These are phyloP conservation scores for Russula virescens DNA, from an alignment of 768 basidiomycete species.

Conservation along the genomic window DNA sequence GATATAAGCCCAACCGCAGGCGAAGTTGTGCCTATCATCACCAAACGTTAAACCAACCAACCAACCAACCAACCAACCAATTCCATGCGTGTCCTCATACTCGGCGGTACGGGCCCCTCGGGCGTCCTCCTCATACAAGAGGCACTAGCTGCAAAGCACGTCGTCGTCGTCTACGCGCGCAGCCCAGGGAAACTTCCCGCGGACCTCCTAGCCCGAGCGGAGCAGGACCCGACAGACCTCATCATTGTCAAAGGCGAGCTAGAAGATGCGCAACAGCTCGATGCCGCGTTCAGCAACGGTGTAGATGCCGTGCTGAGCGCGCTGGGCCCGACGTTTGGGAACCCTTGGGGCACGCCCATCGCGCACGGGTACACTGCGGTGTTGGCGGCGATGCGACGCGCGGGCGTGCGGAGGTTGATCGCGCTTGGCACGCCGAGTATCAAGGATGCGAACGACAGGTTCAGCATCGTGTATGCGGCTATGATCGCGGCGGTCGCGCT, in stretches of 20 bases:
- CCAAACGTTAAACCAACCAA: too few species aligned
- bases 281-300: conserved; percentile 45
- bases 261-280: conserved; percentile 44
- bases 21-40: too few species aligned
- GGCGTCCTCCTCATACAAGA: conserved; percentile 56
- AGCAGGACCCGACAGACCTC: conserved; percentile 36
- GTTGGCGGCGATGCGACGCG: conserved; percentile 50
- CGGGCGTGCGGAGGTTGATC: conserved; percentile 52
- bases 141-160: conserved; percentile 40
- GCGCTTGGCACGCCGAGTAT: conserved; percentile 64
- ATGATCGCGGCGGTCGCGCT: conserved; percentile 37
- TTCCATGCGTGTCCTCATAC: conserved; percentile 50
- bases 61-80: too few species aligned
- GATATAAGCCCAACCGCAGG: too few species aligned
- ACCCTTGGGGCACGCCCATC: conserved; percentile 49
- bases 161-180: conserved; percentile 57
- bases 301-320: conserved; percentile 62
- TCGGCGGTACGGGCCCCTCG: conserved; percentile 64
- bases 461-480: conserved; percentile 40
- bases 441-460: conserved; percentile 53
- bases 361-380: conserved; percentile 53
- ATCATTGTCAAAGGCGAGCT: conserved; percentile 52
- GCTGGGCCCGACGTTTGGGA: conserved; percentile 47
- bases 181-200: conserved; percentile 57
- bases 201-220: conserved; percentile 32